Evolutionary conservation across 257 asterid species (phyloP).

Genomic region (Nicotiana benthamiana): DNA sequence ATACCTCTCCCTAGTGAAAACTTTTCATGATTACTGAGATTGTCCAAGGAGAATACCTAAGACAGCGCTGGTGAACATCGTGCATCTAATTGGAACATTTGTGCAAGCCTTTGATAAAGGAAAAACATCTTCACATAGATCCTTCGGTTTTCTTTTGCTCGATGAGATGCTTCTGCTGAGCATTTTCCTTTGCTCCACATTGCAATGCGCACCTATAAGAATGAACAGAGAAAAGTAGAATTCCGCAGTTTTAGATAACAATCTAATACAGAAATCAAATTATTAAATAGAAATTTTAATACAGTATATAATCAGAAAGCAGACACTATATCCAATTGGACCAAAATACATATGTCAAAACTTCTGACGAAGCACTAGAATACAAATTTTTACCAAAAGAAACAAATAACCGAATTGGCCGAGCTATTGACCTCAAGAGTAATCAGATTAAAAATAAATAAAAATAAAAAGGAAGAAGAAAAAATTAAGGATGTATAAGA

Average conservation of each 20-base stretch:
- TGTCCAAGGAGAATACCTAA: slow-evolving; percentile 22
- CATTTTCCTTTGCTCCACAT: slow-evolving; percentile 12
- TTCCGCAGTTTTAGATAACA: neutral
- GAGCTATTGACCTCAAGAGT: neutral
- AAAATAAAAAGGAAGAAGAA: neutral
- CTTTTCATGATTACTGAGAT: neutral
- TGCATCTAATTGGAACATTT: slow-evolving; percentile 17
- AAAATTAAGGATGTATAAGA: neutral
- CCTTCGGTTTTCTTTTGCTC: neutral
- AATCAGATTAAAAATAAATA: neutral
- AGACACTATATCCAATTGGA: neutral
- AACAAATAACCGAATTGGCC: neutral
- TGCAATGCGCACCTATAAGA: neutral
- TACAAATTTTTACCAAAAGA: neutral
- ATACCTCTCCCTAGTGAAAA: neutral
- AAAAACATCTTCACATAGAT: slow-evolving; percentile 9
- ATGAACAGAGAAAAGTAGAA: neutral
- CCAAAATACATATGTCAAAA: neutral
- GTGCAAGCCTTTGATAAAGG: slow-evolving; percentile 22
- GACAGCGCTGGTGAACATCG: slow-evolving; percentile 18
- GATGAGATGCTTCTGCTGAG: slow-evolving; percentile 2
- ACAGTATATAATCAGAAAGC: neutral
- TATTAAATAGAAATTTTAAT: neutral
- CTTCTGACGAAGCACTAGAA: neutral
- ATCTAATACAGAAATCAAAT: neutral